Conservation (phyloP, 2,329 filamentous ascomycete genomes). For the Xylariaceae sp. region DNA sequence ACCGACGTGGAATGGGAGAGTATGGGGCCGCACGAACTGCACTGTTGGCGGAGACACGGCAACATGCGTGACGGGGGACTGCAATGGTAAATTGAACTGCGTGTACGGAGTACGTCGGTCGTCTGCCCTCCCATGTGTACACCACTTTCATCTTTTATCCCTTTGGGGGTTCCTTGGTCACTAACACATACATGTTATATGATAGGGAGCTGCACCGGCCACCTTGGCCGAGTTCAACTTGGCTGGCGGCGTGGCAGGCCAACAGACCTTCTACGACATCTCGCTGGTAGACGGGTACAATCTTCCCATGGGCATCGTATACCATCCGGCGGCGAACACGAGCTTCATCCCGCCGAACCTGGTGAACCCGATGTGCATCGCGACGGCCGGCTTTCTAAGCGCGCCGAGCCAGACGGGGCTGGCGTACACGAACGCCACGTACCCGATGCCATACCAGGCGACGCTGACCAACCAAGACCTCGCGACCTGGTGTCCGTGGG, state of each 20-base stretch:
- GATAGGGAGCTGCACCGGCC: constrained; percentile 64
- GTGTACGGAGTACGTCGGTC: constrained; percentile 55
- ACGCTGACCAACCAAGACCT: constrained; percentile 52
- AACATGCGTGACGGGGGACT: constrained; percentile 72
- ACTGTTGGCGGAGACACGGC: constrained; percentile 63
- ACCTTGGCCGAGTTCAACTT: constrained; percentile 79
- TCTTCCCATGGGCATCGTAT: constrained; percentile 60
- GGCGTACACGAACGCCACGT: constrained; percentile 58
- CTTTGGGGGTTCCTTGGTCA: not conserved
- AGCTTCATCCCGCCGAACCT: constrained; percentile 68
- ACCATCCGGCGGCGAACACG: constrained; percentile 55
- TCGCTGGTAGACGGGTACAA: constrained; percentile 84
- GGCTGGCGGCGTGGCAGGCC: constrained; percentile 52
- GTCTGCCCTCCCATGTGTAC: not conserved
- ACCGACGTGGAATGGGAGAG: constrained; percentile 70
- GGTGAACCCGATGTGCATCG: constrained; percentile 72
- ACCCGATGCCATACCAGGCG: constrained; percentile 62
- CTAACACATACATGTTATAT: constrained; percentile 2
- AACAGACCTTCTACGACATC: constrained; percentile 76
- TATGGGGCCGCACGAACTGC: constrained; percentile 83
- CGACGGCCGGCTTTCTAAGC: constrained; percentile 57
- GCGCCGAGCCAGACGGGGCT: constrained; percentile 48
- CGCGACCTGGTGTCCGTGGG: constrained; percentile 73
- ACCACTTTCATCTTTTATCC: not conserved
- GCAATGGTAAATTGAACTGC: constrained; percentile 64